Percentiles rank a stretch among this genome's conserved stretches.
These are phyloP conservation scores for Polyplosphaeria fusca DNA, from an alignment of 495 filamentous ascomycete genomes.

Conservation along the genomic window DNA sequence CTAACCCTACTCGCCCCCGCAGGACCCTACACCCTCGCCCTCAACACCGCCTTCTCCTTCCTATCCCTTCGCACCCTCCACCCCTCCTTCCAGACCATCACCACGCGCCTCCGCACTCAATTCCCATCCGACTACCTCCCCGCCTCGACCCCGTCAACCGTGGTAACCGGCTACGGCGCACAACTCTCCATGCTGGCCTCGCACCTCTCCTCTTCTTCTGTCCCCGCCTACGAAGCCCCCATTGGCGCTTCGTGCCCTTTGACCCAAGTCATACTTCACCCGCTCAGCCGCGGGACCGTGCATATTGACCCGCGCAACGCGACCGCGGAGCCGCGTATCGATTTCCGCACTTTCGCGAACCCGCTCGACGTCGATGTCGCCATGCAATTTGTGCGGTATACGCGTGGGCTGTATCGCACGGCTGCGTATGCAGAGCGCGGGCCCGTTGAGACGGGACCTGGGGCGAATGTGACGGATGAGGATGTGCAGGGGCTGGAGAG, in stretches of 20 bases:
- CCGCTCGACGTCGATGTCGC: conserved; percentile 42
- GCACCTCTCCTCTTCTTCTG: conserved; percentile 41
- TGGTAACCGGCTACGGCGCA: conserved; percentile 47
- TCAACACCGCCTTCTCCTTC: conserved; percentile 8
- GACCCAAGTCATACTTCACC: conserved; percentile 45
- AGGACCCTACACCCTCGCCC: conserved; percentile 45
- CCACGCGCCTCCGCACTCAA: conserved; percentile 9
- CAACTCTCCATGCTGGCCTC: conserved; percentile 47
- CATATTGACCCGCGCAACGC: conserved; percentile 43
- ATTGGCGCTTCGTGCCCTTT: conserved; percentile 44
- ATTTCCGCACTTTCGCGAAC: conserved; percentile 51
- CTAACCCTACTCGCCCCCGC: background rate
- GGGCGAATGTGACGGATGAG: conserved; percentile 12
- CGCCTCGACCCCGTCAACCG: conserved; percentile 38
- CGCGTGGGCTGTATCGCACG: conserved; percentile 1
- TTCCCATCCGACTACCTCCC: conserved; percentile 44
- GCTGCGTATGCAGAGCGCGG: background rate
- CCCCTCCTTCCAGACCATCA: background rate
- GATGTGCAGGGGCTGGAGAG: conserved; percentile 12
- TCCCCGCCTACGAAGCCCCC: conserved; percentile 36
- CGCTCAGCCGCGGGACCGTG: conserved; percentile 48
- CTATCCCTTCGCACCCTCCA: conserved; percentile 8
- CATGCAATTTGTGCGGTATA: conserved; percentile 13
- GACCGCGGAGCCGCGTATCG: conserved; percentile 43
- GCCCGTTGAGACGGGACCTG: conserved; percentile 14